These are phyloP conservation scores for Calonectria hongkongensis DNA, from an alignment of 2,329 filamentous ascomycete species.

Conservation along the genomic window DNA sequence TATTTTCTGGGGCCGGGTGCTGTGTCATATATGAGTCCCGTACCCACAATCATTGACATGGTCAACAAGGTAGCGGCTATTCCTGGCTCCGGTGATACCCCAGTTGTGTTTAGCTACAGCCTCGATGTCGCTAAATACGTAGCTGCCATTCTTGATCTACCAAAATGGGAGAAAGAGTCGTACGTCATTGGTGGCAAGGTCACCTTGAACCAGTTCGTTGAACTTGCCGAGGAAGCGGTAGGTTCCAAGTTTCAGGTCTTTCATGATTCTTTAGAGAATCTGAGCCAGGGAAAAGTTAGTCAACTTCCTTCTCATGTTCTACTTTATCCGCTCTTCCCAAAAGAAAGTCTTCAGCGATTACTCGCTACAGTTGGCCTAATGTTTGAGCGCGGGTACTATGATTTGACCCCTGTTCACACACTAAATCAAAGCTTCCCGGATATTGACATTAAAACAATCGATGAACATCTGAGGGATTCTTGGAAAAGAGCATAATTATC, in stretches of 20 bases:
- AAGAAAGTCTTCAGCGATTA: not conserved
- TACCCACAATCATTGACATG: not conserved
- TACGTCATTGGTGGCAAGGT: not conserved
- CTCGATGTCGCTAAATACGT: constrained; percentile 5
- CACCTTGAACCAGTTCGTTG: constrained; percentile 15
- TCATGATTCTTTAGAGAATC: not conserved
- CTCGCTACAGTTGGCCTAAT: not conserved
- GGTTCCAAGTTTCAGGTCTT: not conserved
- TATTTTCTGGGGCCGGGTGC: not conserved
- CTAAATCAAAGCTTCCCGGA: not conserved
- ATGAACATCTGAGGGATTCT: constrained; percentile 2
- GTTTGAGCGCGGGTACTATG: constrained; percentile 3
- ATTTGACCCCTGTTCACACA: not conserved
- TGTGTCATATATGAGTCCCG: constrained; percentile 1
- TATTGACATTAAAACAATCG: constrained; percentile 1
- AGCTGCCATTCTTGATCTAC: not conserved
- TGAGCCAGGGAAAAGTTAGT: not conserved
- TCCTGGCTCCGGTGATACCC: constrained; percentile 3
- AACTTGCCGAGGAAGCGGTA: not conserved
- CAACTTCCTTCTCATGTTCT: not conserved
- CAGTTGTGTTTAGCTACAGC: constrained; percentile 8
- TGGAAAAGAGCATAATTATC: not conserved
- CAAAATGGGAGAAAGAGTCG: constrained; percentile 8
- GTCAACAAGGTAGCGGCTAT: constrained; percentile 3
- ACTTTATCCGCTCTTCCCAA: not conserved